Evolutionary conservation across 192 early-diverging fungal species (phyloP), one percentile per base, ranked within the genome.

Genomic region (Geranomyces michiganensis): DNA sequence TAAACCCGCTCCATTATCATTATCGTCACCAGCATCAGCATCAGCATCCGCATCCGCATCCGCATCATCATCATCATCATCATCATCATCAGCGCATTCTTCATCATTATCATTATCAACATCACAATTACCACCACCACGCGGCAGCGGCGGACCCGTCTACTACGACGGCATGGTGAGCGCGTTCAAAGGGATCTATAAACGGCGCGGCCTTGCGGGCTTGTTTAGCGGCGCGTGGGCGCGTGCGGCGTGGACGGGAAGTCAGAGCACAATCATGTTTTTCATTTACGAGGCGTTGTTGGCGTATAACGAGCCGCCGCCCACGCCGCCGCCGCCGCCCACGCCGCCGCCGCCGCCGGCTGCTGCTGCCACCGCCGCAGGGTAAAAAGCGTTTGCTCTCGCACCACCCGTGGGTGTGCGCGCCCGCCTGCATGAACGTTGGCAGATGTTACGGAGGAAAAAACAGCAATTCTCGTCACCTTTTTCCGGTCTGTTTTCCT

Each of bases 141-240:
- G 7, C 3, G 4, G n/a, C 51, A 53, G n/a, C 22, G 60, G 27
- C 1, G 29, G 44, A 22, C 66, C 62, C 5, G 51, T 55, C 26
- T 71, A 68, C 61, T 81, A 77, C 30, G 58, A 49, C 56, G 75
- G 78, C 26, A 63, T 79, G 22, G 47, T 49, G 4, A 58, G 45
- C 22, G 72, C 70, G 1, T 56, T 73, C 3, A 53, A 44, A 22
- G 75, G 78, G 21, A 74, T 82, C 6, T 79, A 79, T 36, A 49
- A 47, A 21, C 22, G 27, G 21, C 44, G 55, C 19, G 81, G 81
- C 8, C 32, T 79, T n/a, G n/a, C 21, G 22, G 93, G 92, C 0
- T 70, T 97, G 64, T 97, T 88, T 76, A 81, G 90, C 67, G 94
- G 95, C 29, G 88, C 89, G 62, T 85, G 86, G 62, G 91, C 93